Conservation (phyloP, 2,329 filamentous ascomycete species). For the Calycina herbarum region DNA sequence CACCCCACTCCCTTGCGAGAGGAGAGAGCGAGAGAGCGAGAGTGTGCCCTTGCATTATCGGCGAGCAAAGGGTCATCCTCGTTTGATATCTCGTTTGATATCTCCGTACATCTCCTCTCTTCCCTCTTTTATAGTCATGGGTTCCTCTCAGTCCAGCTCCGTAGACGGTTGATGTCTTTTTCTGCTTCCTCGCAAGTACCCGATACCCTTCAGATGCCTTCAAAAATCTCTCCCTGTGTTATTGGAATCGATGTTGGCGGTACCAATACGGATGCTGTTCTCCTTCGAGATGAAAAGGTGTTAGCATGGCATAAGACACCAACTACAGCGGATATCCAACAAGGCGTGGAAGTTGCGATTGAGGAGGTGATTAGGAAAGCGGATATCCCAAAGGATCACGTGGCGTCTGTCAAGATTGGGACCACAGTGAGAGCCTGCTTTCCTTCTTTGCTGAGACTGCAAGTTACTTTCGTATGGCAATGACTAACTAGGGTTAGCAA, state of each 20-base stretch:
- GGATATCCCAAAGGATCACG: conserved; percentile 17
- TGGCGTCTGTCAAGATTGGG: conserved; percentile 30
- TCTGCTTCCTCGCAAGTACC: conserved; percentile 15
- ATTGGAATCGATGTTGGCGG: conserved; percentile 53
- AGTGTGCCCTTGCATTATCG: not conserved
- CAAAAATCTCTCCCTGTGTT: conserved; percentile 28
- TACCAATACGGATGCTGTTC: conserved; percentile 36
- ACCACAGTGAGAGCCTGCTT: conserved; percentile 54
- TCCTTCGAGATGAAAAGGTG: conserved; percentile 22
- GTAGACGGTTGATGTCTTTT: not conserved
- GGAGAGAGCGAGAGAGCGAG: not conserved
- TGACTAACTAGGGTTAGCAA: conserved; percentile 29
- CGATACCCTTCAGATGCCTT: conserved; percentile 20
- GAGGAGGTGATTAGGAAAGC: conserved; percentile 25
- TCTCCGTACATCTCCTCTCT: not conserved
- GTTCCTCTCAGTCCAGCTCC: not conserved
- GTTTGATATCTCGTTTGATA: not conserved
- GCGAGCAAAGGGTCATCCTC: not conserved
- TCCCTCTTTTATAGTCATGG: conserved; percentile 1
- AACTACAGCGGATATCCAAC: conserved; percentile 30
- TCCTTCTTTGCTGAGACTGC: not conserved
- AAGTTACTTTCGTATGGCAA: not conserved
- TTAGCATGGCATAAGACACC: conserved; percentile 30
- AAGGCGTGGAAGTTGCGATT: conserved; percentile 29
- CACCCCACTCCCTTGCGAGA: not conserved